Base-by-base conservation (phyloP, 768 basidiomycete species). In the Suillus lakei region DNA sequence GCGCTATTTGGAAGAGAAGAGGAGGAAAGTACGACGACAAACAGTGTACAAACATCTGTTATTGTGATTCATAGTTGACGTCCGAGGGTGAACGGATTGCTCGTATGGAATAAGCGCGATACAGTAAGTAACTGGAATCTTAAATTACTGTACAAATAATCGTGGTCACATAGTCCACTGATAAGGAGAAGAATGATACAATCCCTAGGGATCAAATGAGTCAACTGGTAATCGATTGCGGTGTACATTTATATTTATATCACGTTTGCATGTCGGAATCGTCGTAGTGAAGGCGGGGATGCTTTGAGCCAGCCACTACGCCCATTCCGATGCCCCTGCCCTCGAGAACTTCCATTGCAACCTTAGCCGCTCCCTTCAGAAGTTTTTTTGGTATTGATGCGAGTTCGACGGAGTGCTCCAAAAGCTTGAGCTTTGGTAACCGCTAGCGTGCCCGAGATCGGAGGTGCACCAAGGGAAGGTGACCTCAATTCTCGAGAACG, bases 341-440 rank as follows among this genome's bases (percentile, higher is more conserved):
- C 77, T 92, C 90, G 56, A 94, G 80, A n/a, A 91, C 90, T 76
- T 93, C 90, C 78, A 91, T 84, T 4, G 92, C 91, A 66, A 91
- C 89, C 75, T 83, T 85, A 67, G 88, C 90, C 38, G 90, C 87
- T n/a, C 46, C 79, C 88, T 67, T 92, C 92, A 50, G 90, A 85
- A 43, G 87, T 79, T 76, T 86, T 89, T 81, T 91, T 94, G 60
- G 86, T 84, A 66, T 90, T 85, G 50, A 89, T 83, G 65, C 93
- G 87, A 62, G 92, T 91, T 76, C 93, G 84, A 60, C 93, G 89
- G 68, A 93, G 81, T 26, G 91, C 91, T 38, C 93, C 93, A 74
- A 95, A 95, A 44, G 93, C 90, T 74, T 95, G 92, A 50, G 93
- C 93, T 79, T 95, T 95, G 79, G 95, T 93, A 64, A 95, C 92